Evolutionary conservation across 148 eudicot genomes (phyloP), one percentile per base, ranked within the genome.

Genomic region (Hydrangea macrophylla): DNA sequence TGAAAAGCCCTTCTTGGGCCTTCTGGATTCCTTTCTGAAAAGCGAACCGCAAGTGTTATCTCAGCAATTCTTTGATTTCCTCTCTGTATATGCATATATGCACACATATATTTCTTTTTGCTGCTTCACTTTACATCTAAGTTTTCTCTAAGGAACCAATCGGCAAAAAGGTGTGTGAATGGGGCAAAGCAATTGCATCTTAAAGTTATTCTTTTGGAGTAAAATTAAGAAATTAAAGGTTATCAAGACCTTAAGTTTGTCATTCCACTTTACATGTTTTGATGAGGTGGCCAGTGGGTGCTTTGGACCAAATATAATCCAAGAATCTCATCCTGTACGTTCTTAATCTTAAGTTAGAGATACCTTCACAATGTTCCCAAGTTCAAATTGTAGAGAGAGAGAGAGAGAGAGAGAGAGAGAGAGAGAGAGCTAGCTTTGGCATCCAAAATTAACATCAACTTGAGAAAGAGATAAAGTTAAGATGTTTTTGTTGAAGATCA

Each of bases 1-100:
- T 70, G 65, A 64, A 64, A 64, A 33, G 63, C 67, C 40, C 67
- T 40, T n/a, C 32, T 36, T 48, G 67, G 68, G 53, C 78, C 64
- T 24, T 57, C 45, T 30, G 58, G 72, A 68, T 68, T 61, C 77
- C 68, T 17, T 60, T 2, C 44, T n/a, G n/a, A n/a, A 65, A 51
- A 32, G 42, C 20, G 31, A 17, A 32, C 25, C 33, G 1, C 12
- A 48, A 33, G 35, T 11, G 8, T n/a, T 15, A 6, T 32, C 8
- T 51, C 68, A 20, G 31, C 68, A n/a, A 28, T 39, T 48, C 22
- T 30, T 4, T 25, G 18, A 40, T 48, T 64, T 30, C 57, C 10
- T 7, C 48, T 48, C 30, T 64, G 55, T 24, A 30, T 27, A 25
- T 35, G 23, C 30, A 42, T 42, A 42, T 39, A 39, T 42, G 18